Conservation (phyloP, 1,139 yeast species). For the Suhomyces yuchorum region DNA sequence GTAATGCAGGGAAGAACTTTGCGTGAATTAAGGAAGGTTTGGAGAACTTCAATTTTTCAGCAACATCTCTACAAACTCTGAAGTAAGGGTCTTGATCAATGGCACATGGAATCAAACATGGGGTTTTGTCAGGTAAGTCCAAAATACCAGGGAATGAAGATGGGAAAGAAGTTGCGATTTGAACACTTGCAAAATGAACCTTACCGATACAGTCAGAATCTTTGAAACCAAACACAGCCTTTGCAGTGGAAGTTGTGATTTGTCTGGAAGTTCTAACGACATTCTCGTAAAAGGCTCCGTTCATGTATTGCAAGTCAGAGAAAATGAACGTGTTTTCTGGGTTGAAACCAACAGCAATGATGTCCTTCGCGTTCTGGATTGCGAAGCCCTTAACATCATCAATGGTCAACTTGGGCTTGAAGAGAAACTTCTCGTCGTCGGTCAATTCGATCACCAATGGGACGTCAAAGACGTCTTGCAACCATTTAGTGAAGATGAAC, state of each 20-base stretch:
- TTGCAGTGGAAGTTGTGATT: slow-evolving; percentile 93
- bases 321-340: slow-evolving; percentile 94
- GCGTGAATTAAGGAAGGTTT: slow-evolving; percentile 94
- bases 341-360: slow-evolving; percentile 91
- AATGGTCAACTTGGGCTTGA: slow-evolving; percentile 86
- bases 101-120: slow-evolving; percentile 98
- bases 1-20: slow-evolving; percentile 96
- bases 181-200: slow-evolving; percentile 92
- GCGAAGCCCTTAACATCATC: slow-evolving; percentile 85
- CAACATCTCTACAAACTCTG: slow-evolving; percentile 96
- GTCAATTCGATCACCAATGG: slow-evolving; percentile 96
- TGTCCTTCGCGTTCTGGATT: slow-evolving; percentile 84
- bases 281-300: slow-evolving; percentile 90
- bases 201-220: slow-evolving; percentile 96
- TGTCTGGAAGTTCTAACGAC: slow-evolving; percentile 93
- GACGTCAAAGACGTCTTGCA: slow-evolving; percentile 95
- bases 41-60: slow-evolving; percentile 83
- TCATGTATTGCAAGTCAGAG: slow-evolving; percentile 90
- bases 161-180: slow-evolving; percentile 94
- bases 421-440: slow-evolving; percentile 95
- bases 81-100: slow-evolving; percentile 99
- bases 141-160: slow-evolving; percentile 93
- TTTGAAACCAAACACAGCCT: slow-evolving; percentile 95
- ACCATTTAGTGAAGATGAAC: slow-evolving; percentile 93
- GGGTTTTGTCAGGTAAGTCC: slow-evolving; percentile 82